Percentiles rank a stretch among this genome's conserved stretches.
Evolutionary conservation across 345 rosid species (phyloP).

Genomic region (Acer saccharum): DNA sequence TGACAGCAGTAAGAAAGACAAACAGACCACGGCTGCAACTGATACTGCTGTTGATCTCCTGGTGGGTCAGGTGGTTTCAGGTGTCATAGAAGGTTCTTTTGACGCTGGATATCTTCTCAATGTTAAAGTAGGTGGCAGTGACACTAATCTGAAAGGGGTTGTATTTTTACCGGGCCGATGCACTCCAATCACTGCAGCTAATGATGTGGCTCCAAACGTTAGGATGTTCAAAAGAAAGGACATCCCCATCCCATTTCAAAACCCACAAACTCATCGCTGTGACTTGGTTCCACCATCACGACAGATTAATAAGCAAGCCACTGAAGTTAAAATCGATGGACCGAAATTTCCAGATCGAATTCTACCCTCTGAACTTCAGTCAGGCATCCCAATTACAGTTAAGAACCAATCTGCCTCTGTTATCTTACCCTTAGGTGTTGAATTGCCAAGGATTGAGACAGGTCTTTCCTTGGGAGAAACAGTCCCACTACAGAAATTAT

Average conservation of each 20-base stretch:
- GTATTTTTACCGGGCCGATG: conserved; percentile 48
- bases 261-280: conserved; percentile 22
- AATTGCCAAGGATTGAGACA: conserved; percentile 29
- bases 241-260: conserved; percentile 39
- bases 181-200: conserved; percentile 49
- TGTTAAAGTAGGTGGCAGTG: conserved; percentile 53
- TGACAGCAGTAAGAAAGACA: conserved; percentile 4
- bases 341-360: conserved; percentile 28
- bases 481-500: conserved; percentile 13
- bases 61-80: conserved; percentile 59
- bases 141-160: conserved; percentile 58
- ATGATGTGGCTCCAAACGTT: conserved; percentile 70
- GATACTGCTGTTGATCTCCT: conserved; percentile 28
- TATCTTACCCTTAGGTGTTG: conserved; percentile 25
- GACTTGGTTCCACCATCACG: conserved; percentile 24
- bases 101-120: conserved; percentile 69
- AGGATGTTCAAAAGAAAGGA: conserved; percentile 52
- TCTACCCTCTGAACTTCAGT: conserved; percentile 23
- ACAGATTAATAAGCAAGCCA: conserved; percentile 32
- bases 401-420: conserved; percentile 35
- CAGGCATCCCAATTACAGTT: conserved; percentile 21
- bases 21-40: conserved; percentile 7
- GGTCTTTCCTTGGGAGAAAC: conserved; percentile 30
- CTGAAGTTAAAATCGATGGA: conserved; percentile 25
- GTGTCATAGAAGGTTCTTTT: conserved; percentile 64